A percentile compares a stretch with the other conserved stretches of the same genome.
Conservation (phyloP, 257 asterid genomes). For the Anisodus tanguticus region DNA sequence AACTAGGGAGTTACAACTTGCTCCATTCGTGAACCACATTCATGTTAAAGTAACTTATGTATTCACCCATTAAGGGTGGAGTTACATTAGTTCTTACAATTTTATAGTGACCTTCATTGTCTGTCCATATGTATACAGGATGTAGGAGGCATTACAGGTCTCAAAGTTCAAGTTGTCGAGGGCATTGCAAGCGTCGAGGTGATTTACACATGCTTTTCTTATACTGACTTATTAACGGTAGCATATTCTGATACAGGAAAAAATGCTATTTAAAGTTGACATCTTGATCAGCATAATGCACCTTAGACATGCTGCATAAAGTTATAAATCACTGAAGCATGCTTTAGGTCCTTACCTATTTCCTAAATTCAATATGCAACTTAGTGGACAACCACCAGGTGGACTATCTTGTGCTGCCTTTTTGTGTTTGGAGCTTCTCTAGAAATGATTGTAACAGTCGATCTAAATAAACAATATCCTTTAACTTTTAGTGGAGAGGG, state of each 20-base stretch:
- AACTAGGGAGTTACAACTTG: too few relatives aligned
- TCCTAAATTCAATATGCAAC: constrained; percentile 1
- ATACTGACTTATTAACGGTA: not conserved
- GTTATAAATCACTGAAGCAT: constrained; percentile 2
- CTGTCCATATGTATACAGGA: constrained; percentile 46
- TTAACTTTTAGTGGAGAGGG: not conserved
- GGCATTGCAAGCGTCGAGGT: constrained; percentile 91
- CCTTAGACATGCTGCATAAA: not conserved
- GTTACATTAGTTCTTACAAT: not conserved
- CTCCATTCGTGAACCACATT: too few relatives aligned
- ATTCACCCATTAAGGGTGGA: too few relatives aligned
- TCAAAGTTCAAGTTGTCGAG: constrained; percentile 68
- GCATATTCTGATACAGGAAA: not conserved
- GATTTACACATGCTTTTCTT: constrained; percentile 32
- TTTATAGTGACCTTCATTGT: not conserved
- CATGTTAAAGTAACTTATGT: too few relatives aligned
- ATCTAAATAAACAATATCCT: not conserved
- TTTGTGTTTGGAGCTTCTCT: constrained; percentile 3
- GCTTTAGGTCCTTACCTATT: not conserved
- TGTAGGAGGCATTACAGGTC: constrained; percentile 71
- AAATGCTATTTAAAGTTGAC: not conserved
- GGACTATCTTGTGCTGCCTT: not conserved
- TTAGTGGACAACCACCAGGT: not conserved
- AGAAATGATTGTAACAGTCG: not conserved
- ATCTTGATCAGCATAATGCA: not conserved